Percentiles rank a stretch among this genome's conserved stretches.
Evolutionary conservation across 1,284 basidiomycete genomes (phyloP).

Genomic region (Melanopsichium pennsylvanicum): DNA sequence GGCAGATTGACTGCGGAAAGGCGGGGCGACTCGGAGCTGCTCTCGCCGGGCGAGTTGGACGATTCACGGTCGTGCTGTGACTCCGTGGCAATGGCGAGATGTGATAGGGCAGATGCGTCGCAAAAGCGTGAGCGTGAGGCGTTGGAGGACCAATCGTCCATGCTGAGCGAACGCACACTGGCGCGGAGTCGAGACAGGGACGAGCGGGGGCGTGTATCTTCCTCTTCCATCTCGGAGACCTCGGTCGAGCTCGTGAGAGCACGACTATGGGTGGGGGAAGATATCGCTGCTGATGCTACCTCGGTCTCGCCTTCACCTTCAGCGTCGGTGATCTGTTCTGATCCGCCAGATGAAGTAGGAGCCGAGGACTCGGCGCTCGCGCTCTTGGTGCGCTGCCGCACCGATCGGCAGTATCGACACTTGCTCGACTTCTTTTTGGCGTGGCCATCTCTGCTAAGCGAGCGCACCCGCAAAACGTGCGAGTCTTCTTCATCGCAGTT

Average conservation of each 20-base stretch:
- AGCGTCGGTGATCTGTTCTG: constrained; percentile 38
- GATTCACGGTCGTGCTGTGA: constrained; percentile 32
- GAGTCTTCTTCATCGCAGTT: constrained; percentile 28
- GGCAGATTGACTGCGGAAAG: constrained; percentile 10
- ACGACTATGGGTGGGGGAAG: neutral
- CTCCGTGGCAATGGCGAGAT: constrained; percentile 2
- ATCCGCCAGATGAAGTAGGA: constrained; percentile 28
- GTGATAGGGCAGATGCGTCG: constrained; percentile 15
- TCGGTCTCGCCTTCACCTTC: constrained; percentile 6
- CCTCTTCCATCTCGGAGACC: constrained; percentile 32
- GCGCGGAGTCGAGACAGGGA: constrained; percentile 20
- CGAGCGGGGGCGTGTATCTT: constrained; percentile 15
- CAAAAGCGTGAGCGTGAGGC: constrained; percentile 20
- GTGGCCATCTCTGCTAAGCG: constrained; percentile 36
- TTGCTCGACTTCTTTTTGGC: constrained; percentile 47
- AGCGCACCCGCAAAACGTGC: constrained; percentile 17
- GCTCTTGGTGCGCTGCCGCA: constrained; percentile 31
- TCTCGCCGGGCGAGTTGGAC: constrained; percentile 36
- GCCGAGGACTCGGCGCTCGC: constrained; percentile 17
- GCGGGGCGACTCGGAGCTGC: constrained; percentile 36
- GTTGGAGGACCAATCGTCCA: constrained; percentile 20
- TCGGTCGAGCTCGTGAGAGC: constrained; percentile 14
- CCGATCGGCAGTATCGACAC: constrained; percentile 37
- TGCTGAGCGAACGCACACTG: constrained; percentile 38
- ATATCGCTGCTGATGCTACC: neutral